phyloP scores from a whole-genome alignment of 768 basidiomycete species.

The Cytidiella melzeri region DNA sequence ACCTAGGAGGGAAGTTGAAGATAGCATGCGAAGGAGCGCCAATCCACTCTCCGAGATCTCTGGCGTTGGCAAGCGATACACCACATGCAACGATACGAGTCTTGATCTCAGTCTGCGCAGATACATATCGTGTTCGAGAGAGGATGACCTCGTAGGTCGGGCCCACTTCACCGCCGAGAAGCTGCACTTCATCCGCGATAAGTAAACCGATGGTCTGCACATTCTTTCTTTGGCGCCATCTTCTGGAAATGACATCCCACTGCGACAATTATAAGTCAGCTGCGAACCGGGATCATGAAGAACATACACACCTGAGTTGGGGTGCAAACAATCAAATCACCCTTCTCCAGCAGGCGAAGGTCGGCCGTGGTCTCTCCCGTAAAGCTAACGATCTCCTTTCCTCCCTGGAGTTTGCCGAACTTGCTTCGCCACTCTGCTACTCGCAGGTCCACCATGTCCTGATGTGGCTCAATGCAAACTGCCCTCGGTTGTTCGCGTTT shows the following conservation, averaged over 20 bases:
- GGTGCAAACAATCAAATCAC: constrained; percentile 92
- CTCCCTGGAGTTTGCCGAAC: constrained; percentile 77
- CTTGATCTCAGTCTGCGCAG: constrained; percentile 87
- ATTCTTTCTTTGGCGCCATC: constrained; percentile 97
- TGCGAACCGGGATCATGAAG: background rate
- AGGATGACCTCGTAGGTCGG: constrained; percentile 96
- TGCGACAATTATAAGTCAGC: constrained; percentile 24
- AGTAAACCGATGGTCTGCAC: constrained; percentile 89
- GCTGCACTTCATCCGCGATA: constrained; percentile 93
- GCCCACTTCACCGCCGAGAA: constrained; percentile 91
- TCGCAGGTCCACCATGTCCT: constrained; percentile 93
- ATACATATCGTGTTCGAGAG: constrained; percentile 94
- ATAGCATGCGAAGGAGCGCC: constrained; percentile 89
- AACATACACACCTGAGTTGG: constrained; percentile 65
- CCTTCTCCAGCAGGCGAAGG: constrained; percentile 80
- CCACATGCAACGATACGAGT: constrained; percentile 94
- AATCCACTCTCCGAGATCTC: constrained; percentile 97
- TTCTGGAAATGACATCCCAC: constrained; percentile 93
- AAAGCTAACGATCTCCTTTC: constrained; percentile 89
- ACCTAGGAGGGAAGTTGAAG: constrained; percentile 97
- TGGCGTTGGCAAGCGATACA: constrained; percentile 92
- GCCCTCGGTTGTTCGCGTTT: constrained; percentile 76
- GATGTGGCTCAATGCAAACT: constrained; percentile 94
- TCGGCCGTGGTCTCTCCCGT: constrained; percentile 95
- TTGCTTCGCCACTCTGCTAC: constrained; percentile 86